Evolutionary conservation across 1,284 basidiomycete species (phyloP).

Genomic region (Ceratobasidium sp.): DNA sequence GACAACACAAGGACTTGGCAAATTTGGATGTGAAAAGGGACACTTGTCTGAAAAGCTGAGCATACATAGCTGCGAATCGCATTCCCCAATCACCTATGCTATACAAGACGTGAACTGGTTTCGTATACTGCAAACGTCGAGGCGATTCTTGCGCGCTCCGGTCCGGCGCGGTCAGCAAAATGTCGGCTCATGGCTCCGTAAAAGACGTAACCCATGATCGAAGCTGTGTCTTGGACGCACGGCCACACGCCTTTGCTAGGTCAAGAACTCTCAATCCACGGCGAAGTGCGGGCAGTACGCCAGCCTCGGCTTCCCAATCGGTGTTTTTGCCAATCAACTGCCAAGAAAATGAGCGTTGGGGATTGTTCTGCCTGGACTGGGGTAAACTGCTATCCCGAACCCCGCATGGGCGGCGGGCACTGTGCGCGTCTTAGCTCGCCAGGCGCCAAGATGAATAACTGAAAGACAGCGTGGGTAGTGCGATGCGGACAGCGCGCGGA

Average conservation of each 20-base stretch:
- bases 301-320: background rate
- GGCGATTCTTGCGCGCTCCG: background rate
- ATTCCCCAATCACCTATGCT: background rate
- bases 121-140: background rate
- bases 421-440: background rate
- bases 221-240: constrained; percentile 20
- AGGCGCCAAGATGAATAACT: background rate
- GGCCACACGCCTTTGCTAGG: background rate
- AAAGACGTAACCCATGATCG: background rate
- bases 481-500: background rate
- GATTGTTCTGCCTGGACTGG: constrained; percentile 2
- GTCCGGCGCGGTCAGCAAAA: background rate
- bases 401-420: background rate
- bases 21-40: background rate
- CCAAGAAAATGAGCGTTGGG: background rate
- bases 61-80: background rate
- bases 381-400: background rate
- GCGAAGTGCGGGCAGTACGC: background rate
- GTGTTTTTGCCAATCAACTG: background rate
- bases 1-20: constrained; percentile 1
- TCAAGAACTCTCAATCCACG: constrained; percentile 6
- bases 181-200: background rate
- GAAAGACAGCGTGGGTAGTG: background rate
- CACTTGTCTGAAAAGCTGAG: background rate
- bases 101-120: background rate